phyloP scores from a whole-genome alignment of 352 stramenopile genomes.

The Globisporangium canariense region DNA sequence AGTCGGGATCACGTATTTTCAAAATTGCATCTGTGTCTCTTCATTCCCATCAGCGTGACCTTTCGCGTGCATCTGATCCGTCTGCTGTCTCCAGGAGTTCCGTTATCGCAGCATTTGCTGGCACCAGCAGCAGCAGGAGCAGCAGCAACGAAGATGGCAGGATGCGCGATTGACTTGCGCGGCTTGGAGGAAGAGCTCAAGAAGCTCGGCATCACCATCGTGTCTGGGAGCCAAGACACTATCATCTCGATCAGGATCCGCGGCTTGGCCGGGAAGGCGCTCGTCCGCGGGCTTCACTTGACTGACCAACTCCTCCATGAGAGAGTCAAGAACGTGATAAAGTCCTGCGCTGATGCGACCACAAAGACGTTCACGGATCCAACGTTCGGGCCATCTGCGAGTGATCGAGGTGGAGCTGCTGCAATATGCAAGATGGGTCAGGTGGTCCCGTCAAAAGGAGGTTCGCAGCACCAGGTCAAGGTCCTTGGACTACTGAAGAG shows the following conservation, averaged over 20 bases:
- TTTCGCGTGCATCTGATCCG: constrained; percentile 20
- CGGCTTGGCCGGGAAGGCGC: constrained; percentile 51
- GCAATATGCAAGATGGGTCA: constrained; percentile 66
- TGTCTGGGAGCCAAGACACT: constrained; percentile 71
- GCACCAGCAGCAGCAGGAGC: too few species aligned
- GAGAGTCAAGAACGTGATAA: constrained; percentile 69
- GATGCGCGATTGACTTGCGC: constrained; percentile 37
- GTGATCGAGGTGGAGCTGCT: constrained; percentile 50
- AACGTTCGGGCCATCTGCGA: constrained; percentile 68
- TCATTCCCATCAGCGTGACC: constrained; percentile 22
- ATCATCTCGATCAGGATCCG: constrained; percentile 79
- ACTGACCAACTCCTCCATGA: constrained; percentile 71
- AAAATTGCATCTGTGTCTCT: constrained; percentile 2
- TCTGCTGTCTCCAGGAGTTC: not conserved
- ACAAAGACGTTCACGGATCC: constrained; percentile 73
- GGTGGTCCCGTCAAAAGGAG: constrained; percentile 58
- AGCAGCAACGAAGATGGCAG: not conserved
- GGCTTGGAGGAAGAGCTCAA: constrained; percentile 78
- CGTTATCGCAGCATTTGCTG: not conserved
- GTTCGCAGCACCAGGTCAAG: constrained; percentile 72
- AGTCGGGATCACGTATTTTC: not conserved
- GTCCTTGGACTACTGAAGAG: constrained; percentile 63
- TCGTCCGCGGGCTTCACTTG: constrained; percentile 51
- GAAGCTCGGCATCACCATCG: constrained; percentile 69
- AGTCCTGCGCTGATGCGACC: constrained; percentile 33